Evolutionary conservation across 75 land plant genomes (phyloP).

Genomic region (Selaginella tamariscina): DNA sequence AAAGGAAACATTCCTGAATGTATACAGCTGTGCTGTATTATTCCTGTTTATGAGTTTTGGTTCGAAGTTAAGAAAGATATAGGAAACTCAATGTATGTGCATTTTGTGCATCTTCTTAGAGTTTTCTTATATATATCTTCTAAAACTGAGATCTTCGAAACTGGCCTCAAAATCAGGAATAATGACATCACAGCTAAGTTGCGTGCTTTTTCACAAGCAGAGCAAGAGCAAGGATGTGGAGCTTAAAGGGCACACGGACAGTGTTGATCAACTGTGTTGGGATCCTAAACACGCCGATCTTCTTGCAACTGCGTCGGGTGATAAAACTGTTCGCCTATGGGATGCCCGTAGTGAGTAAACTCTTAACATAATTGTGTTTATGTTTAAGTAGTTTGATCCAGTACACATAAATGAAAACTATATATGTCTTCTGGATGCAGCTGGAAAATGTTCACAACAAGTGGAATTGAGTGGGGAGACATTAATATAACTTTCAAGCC

Average conservation of each 20-base stretch:
- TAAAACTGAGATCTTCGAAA: not conserved
- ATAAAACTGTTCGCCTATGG: conserved; percentile 93
- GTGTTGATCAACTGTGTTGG: conserved; percentile 97
- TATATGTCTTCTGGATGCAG: too few relatives aligned
- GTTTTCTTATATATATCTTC: not conserved
- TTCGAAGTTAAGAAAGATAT: not conserved
- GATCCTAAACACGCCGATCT: conserved; percentile 93
- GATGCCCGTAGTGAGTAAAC: conserved; percentile 86
- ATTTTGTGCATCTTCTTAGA: not conserved
- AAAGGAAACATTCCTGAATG: too few relatives aligned
- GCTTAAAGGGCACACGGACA: conserved; percentile 85
- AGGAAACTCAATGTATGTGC: not conserved
- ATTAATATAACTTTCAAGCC: conserved; percentile 93
- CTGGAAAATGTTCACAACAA: conserved; percentile 92
- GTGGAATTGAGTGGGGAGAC: conserved; percentile 94
- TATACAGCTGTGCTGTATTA: too few relatives aligned
- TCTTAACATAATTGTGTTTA: not conserved
- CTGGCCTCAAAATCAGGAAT: too few relatives aligned
- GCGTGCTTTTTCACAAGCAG: conserved; percentile 33
- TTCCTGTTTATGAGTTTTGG: too few relatives aligned
- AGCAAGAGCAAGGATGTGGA: conserved; percentile 81
- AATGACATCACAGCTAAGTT: too few relatives aligned
- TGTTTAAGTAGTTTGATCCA: too few relatives aligned
- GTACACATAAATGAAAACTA: too few relatives aligned
- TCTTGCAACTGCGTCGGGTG: conserved; percentile 90